Evolutionary conservation across 192 early-diverging fungal species (phyloP).

Genomic region (Podila verticillata): DNA sequence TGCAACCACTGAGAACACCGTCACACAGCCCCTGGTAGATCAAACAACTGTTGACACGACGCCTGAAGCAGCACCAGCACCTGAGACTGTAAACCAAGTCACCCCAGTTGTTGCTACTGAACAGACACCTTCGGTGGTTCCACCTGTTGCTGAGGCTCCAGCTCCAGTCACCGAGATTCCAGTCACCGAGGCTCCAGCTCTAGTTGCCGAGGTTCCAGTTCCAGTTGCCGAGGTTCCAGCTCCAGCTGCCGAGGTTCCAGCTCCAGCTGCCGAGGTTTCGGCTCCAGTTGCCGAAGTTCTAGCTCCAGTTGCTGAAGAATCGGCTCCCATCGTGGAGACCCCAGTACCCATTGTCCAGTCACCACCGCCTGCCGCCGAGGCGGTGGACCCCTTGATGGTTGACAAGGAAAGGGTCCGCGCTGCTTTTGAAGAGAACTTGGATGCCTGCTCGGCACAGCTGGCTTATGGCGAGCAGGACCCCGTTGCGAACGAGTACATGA

Average conservation of each 20-base stretch:
- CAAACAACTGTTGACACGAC: background rate
- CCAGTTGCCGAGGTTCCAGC: background rate
- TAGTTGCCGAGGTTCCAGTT: background rate
- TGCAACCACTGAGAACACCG: background rate
- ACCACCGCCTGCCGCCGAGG: background rate
- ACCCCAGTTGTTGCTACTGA: background rate
- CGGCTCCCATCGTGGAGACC: background rate
- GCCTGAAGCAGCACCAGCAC: background rate
- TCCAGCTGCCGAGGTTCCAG: background rate
- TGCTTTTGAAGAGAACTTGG: slow-evolving; percentile 23
- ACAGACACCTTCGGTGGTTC: no score
- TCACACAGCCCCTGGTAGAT: background rate
- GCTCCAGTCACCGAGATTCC: background rate
- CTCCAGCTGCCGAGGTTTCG: background rate
- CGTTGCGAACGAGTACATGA: slow-evolving; percentile 22
- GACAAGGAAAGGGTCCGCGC: slow-evolving; percentile 19
- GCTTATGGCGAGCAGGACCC: slow-evolving; percentile 33
- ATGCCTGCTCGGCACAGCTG: slow-evolving; percentile 17
- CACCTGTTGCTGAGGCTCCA: background rate
- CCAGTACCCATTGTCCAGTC: background rate
- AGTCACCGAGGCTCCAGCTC: background rate
- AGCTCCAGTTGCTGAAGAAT: background rate
- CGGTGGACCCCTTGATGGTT: background rate
- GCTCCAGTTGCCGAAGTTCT: background rate
- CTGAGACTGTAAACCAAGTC: background rate